Conservation (phyloP, 768 basidiomycete genomes). For the Trametes sanguinea region DNA sequence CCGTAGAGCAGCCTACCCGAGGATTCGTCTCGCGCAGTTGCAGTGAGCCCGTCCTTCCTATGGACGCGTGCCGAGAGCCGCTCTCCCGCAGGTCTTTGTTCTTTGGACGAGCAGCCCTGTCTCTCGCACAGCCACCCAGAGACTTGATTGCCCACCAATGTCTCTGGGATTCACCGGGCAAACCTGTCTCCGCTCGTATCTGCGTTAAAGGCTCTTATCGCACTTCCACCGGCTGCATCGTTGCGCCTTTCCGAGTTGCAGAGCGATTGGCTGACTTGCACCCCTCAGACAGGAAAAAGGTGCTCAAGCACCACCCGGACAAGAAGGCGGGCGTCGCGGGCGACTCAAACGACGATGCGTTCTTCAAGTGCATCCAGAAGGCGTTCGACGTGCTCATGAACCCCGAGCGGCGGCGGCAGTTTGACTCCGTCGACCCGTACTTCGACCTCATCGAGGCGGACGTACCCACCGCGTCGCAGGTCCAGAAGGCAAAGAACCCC, state of each 20-base stretch:
- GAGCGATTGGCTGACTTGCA: not conserved
- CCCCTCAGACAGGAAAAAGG: constrained; percentile 88
- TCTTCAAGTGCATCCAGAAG: constrained; percentile 99
- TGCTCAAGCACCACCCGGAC: constrained; percentile 98
- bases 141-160: too few relatives aligned
- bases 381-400: constrained; percentile 93
- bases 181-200: too few relatives aligned
- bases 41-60: too few relatives aligned
- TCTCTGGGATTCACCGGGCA: too few relatives aligned
- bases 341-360: constrained; percentile 93
- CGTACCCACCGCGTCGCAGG: constrained; percentile 62
- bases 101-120: too few relatives aligned
- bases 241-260: not conserved
- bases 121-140: too few relatives aligned
- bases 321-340: constrained; percentile 82
- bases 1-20: too few relatives aligned
- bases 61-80: too few relatives aligned
- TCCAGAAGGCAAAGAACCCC: constrained; percentile 50
- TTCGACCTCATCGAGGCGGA: constrained; percentile 77
- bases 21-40: too few relatives aligned
- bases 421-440: constrained; percentile 91
- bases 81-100: too few relatives aligned
- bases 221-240: not conserved
- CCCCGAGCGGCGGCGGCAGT: constrained; percentile 86
- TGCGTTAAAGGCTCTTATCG: not conserved